Conservation (phyloP, 371 early-diverging fungal genomes). For the Apophysomyces elegans region DNA sequence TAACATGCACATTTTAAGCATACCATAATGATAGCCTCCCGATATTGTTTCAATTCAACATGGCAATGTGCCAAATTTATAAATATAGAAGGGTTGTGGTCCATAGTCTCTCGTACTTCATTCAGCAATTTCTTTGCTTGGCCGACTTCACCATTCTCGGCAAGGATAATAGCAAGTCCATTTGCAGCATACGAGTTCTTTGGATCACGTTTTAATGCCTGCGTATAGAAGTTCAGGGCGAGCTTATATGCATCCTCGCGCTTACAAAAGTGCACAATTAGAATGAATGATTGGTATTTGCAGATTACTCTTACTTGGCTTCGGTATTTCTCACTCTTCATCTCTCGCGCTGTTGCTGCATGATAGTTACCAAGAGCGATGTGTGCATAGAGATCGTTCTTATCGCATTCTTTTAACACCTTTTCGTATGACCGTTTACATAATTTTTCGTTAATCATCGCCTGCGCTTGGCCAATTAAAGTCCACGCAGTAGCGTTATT, state of each 20-base stretch:
- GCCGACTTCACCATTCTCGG: slow-evolving; percentile 68
- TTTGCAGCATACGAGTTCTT: slow-evolving; percentile 78
- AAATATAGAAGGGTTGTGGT: slow-evolving; percentile 60
- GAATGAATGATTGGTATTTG: not conserved
- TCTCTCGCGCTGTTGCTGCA: slow-evolving; percentile 62
- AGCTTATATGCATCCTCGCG: slow-evolving; percentile 66
- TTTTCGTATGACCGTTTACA: slow-evolving; percentile 77
- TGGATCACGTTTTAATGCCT: slow-evolving; percentile 75
- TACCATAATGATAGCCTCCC: slow-evolving; percentile 71
- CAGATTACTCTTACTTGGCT: slow-evolving; percentile 33
- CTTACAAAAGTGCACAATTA: slow-evolving; percentile 14
- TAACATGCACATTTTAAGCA: slow-evolving; percentile 7
- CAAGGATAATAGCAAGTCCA: slow-evolving; percentile 80
- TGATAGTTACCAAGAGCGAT: slow-evolving; percentile 85
- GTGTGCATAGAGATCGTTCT: slow-evolving; percentile 81
- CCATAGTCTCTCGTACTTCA: slow-evolving; percentile 69
- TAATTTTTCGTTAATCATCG: slow-evolving; percentile 58
- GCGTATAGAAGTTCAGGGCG: slow-evolving; percentile 83
- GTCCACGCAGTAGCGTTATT: slow-evolving; percentile 69
- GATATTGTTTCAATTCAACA: slow-evolving; percentile 74
- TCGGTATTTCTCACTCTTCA: slow-evolving; percentile 43
- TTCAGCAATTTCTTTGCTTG: slow-evolving; percentile 81
- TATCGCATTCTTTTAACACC: slow-evolving; percentile 78
- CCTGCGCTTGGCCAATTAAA: slow-evolving; percentile 73
- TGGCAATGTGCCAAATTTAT: slow-evolving; percentile 83